Conservation (phyloP, 2,329 filamentous ascomycete genomes). For the Fusarium odoratissimum region DNA sequence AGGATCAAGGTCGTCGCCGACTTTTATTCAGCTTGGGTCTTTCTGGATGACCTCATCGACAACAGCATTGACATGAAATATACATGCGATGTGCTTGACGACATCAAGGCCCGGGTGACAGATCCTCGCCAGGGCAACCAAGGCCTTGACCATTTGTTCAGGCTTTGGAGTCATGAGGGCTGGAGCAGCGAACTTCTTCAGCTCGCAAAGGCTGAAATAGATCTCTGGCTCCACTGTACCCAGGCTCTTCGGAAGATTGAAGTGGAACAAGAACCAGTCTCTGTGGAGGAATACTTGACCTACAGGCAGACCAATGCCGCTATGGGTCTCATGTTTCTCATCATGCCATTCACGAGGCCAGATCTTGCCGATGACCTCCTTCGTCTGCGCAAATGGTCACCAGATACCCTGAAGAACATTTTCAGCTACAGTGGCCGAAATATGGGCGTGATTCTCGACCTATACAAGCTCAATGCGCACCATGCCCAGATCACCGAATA, state of each 20-base stretch:
- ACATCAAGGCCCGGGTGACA: not conserved
- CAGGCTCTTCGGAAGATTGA: not conserved
- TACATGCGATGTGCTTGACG: not conserved
- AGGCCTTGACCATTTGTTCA: not conserved
- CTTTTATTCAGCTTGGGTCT: conserved; percentile 1
- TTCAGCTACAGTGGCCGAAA: not conserved
- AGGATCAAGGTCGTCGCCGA: not conserved
- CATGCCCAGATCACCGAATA: not conserved
- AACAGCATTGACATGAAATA: conserved; percentile 1
- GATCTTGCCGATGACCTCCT: not conserved
- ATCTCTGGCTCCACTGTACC: not conserved
- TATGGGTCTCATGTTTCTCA: not conserved
- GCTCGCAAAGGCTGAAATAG: not conserved
- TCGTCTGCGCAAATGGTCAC: not conserved
- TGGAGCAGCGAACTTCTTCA: not conserved
- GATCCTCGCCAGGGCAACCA: not conserved
- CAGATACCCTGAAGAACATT: not conserved
- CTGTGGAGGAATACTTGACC: not conserved
- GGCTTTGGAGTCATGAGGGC: not conserved
- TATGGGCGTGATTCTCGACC: not conserved
- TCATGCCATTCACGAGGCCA: not conserved
- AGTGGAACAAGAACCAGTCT: not conserved
- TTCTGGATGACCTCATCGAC: not conserved
- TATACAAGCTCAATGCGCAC: not conserved
- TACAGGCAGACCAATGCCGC: not conserved